Evolutionary conservation across 169 alveolate genomes (phyloP).

Genomic region (Ichthyophthirius multifiliis): DNA sequence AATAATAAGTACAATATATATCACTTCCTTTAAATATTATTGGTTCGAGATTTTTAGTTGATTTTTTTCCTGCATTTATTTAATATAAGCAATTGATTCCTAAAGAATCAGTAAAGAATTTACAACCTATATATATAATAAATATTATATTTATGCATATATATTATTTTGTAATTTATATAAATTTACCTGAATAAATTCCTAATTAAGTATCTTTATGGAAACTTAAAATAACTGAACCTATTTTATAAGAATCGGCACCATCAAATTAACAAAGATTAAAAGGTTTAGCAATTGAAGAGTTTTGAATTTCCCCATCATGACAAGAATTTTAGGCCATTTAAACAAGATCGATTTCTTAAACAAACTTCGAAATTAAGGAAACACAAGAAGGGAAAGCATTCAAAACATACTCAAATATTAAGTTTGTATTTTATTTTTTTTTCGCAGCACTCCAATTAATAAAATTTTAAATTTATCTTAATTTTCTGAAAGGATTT

Average conservation of each 20-base stretch:
- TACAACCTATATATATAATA: constrained; percentile 46
- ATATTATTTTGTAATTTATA: no score
- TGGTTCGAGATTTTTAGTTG: constrained; percentile 45
- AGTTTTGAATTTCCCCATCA: neutral
- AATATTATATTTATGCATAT: no score
- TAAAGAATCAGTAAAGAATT: constrained; percentile 60
- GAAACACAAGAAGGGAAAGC: neutral
- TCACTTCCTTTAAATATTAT: constrained; percentile 43
- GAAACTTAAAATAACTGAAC: constrained; percentile 57
- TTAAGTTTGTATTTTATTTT: neutral
- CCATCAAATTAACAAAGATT: constrained; percentile 1
- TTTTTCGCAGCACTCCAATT: neutral
- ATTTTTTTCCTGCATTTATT: constrained; percentile 38
- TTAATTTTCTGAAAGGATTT: neutral
- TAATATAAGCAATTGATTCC: constrained; percentile 48
- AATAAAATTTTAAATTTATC: neutral
- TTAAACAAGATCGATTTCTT: neutral
- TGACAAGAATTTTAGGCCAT: neutral
- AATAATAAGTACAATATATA: constrained; percentile 53
- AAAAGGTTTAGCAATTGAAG: neutral
- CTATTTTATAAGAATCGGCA: neutral
- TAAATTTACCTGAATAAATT: neutral
- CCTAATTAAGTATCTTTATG: constrained; percentile 39
- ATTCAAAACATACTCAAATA: neutral
- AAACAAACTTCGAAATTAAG: neutral